Evolutionary conservation across 78 protist genomes (phyloP), one percentile per base, ranked within the genome.

Genomic region (Pigoraptor vietnamica): DNA sequence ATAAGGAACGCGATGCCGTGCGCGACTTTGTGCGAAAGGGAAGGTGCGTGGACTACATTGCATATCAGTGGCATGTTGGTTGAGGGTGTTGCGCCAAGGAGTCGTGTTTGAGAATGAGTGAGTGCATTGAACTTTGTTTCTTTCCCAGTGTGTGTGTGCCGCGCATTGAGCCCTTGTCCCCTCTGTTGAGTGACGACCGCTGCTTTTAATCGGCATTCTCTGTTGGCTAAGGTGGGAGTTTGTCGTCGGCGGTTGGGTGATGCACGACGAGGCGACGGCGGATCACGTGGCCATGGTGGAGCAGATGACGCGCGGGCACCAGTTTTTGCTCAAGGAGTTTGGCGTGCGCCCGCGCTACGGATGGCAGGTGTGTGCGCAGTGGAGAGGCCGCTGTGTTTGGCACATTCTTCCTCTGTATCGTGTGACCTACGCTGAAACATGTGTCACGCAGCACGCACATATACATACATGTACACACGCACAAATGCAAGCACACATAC

Each of bases 221-320:
- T 32, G 29, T 86, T 0, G 0, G 83, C 67, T 81, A 0, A 67
- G 91, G 33, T 38, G 37, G 39, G 90, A 87, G 87, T 92, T 92
- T n/a, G 93, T 67, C 19, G 33, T 38, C 0, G 93, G 93, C 55
- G 93, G 93, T 19, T 88, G 90, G 90, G 93, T 79, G 39, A 32
- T 37, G 93, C 39, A 79, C 56, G 93, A 92, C 91, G 93, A 92
- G 87, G 90, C 93, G 0, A 39, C 37, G 55, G 10, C 91, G 24
- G 35, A 39, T n/a, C 0, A 10, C 2, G n/a, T 1, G 83, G 81
- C 84, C 1, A n/a, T 92, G 33, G 39, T 67, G 32, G 40, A 40
- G 37, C 88, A 81, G 34, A 36, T 89, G 86, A 67, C 91, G 0
- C 40, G 24, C 19, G 93, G 93, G 24, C 93, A 92, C 91, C 37